Evolutionary conservation across 768 basidiomycete species (phyloP), one percentile per base, ranked within the genome.

Genomic region (Agaricus bisporus): DNA sequence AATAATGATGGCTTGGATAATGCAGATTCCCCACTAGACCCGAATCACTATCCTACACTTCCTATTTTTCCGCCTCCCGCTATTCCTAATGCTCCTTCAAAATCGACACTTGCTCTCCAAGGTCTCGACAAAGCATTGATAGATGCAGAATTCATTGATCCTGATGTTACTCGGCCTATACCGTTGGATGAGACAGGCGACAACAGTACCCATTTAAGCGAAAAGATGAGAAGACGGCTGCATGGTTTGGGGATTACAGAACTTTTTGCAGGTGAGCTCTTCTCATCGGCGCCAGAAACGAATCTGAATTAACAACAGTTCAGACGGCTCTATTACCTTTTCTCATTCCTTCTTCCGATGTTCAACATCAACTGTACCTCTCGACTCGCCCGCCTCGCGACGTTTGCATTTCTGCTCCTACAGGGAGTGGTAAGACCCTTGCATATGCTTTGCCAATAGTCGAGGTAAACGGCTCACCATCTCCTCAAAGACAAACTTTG

Each of bases 341-440:
- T 63, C 74, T 98, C 0, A 77, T 95, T 12, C 74, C 77, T 14
- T 48, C 71, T 45, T 63, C 74, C 15, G 59, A 64, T 8, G 59
- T 66, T 4, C 66, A 76, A 38, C 65, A 72, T 47, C 66, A 73
- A 1, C 67, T 93, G 9, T 91, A 91, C 61, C 71, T 76, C 41
- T 85, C 90, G 0, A 85, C 80, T 60, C 64, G 78, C 53, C 76
- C 81, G 35, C 84, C 84, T 25, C 77, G 77, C 25, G 97, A 99
- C 68, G 78, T 94, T 11, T 95, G 94, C 60, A 89, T 95, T 11
- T 97, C 93, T 7, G 97, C 97, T 1, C 97, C 97, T 0, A 99
- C 97, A 0, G 97, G 97, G 20, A 97, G 94, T 60, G 97, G 97
- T 0, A 99, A 99, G 68, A 99, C 95, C 0, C 76, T 99, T 26